Evolutionary conservation across 2,329 filamentous ascomycete species (phyloP).

Genomic region (Neofusicoccum laricinum): DNA sequence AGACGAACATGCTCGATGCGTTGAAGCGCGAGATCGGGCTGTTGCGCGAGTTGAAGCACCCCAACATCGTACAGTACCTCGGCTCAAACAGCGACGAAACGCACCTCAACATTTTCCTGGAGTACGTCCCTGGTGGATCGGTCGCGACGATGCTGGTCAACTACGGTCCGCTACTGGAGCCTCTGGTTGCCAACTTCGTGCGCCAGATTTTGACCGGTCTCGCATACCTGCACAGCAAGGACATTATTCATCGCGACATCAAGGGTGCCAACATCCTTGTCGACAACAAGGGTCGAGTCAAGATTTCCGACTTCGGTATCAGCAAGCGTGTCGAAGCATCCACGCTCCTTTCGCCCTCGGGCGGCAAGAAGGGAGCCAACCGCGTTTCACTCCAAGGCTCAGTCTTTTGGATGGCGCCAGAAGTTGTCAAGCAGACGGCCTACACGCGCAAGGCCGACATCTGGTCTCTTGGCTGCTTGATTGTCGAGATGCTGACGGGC

Average conservation of each 20-base stretch:
- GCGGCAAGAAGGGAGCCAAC: constrained; percentile 55
- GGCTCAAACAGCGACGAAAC: constrained; percentile 89
- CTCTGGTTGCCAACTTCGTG: constrained; percentile 92
- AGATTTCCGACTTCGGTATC: constrained; percentile 99
- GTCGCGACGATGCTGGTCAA: constrained; percentile 99
- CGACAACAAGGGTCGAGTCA: constrained; percentile 98
- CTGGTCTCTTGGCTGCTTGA: constrained; percentile 93
- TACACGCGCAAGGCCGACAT: constrained; percentile 99
- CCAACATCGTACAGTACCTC: constrained; percentile 97
- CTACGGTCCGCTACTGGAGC: constrained; percentile 91
- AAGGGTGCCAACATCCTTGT: constrained; percentile 98
- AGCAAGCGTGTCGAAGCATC: constrained; percentile 95
- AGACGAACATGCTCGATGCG: constrained; percentile 97
- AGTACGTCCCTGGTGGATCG: constrained; percentile 95
- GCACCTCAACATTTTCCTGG: constrained; percentile 98
- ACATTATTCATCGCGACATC: constrained; percentile 98
- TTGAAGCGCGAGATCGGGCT: constrained; percentile 95
- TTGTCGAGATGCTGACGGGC: constrained; percentile 99
- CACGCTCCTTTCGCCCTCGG: constrained; percentile 61
- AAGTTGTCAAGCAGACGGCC: constrained; percentile 95
- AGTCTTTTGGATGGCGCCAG: constrained; percentile 99
- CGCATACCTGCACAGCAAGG: constrained; percentile 86
- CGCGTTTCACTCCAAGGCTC: constrained; percentile 85
- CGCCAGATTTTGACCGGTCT: constrained; percentile 91
- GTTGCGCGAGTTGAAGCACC: constrained; percentile 87